Evolutionary conservation across 2,329 filamentous ascomycete species (phyloP), one percentile per base, ranked within the genome.

Genomic region (Thelonectria blattea): DNA sequence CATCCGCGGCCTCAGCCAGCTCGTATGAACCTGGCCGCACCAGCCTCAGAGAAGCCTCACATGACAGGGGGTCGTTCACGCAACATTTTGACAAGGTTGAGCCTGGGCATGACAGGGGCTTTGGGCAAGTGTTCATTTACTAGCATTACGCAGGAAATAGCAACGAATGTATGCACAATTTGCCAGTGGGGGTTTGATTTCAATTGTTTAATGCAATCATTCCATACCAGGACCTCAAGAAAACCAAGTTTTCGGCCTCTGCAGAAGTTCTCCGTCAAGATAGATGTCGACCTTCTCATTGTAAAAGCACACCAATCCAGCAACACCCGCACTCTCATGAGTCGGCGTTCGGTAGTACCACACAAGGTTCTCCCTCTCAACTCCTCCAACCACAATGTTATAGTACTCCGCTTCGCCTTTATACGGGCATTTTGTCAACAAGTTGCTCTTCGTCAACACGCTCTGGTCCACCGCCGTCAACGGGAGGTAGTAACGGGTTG

Each of bases 241-340:
- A 58, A 73, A 74, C 14, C 63, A 59, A 0, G 67, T 68, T 61
- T 70, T 68, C 10, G 76, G 76, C n/a, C 66, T 65, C 42, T 71
- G 64, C 54, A 76, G 39, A 34, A 71, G 61, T 55, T 74, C 69
- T 1, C 86, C 86, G 61, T 86, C 84, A 6, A 89, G 64, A 57
- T 79, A 76, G n/a, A 90, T 80, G 61, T 89, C 85, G 1, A 90
- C 85, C 73, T 86, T 87, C 71, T 90, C 88, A 63, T 90, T 88
- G 64, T 89, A 90, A 61, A 90, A 90, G 68, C 86, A 89, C 53
- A 88, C 48, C 48, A 80, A 70, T 2, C 86, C 86, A 1, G 82
- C 82, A 60, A 90, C 77, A 2, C 72, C 74, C 2, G 79, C 81
- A 56, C 83, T 84, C 73, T 90, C 88, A 0, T 77, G 67, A 0